These are phyloP conservation scores for Phialophora expanda DNA, from an alignment of 2,329 filamentous ascomycete genomes.

Conservation along the genomic window DNA sequence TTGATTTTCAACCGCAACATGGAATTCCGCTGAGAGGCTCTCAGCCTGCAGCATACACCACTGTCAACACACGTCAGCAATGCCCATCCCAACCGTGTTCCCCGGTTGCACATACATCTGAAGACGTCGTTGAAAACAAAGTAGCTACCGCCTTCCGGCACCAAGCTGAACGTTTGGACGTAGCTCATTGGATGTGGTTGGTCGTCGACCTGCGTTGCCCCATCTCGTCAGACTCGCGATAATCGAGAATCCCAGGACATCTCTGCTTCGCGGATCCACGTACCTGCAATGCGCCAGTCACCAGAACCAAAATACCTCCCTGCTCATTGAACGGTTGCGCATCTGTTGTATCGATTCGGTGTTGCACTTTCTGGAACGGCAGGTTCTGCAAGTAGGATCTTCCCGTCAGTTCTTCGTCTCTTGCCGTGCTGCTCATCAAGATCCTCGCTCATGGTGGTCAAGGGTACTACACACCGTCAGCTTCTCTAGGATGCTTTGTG, in stretches of 20 bases:
- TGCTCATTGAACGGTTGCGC: slow-evolving; percentile 72
- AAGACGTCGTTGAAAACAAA: slow-evolving; percentile 96
- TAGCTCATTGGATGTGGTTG: slow-evolving; percentile 88
- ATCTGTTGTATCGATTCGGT: slow-evolving; percentile 78
- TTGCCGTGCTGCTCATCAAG: slow-evolving; percentile 4
- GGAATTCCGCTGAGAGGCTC: background rate
- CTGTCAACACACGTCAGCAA: slow-evolving; percentile 25
- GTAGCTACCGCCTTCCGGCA: slow-evolving; percentile 73
- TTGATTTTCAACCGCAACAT: background rate
- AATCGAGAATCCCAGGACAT: background rate
- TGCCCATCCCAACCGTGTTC: background rate
- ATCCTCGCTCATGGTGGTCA: background rate
- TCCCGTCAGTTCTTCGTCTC: slow-evolving; percentile 12
- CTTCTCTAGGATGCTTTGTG: slow-evolving; percentile 74
- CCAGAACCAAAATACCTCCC: slow-evolving; percentile 80
- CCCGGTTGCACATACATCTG: slow-evolving; percentile 29
- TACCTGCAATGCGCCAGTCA: slow-evolving; percentile 86
- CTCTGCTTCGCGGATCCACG: slow-evolving; percentile 48
- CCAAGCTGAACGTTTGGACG: slow-evolving; percentile 85
- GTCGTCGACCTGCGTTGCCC: slow-evolving; percentile 72
- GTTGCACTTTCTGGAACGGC: slow-evolving; percentile 80
- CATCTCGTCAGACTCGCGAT: slow-evolving; percentile 5
- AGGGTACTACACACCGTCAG: slow-evolving; percentile 65
- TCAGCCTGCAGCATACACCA: slow-evolving; percentile 35
- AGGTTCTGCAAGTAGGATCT: slow-evolving; percentile 61